Base-by-base conservation (phyloP, 169 alveolate species). In the Eimeria zaria region DNA sequence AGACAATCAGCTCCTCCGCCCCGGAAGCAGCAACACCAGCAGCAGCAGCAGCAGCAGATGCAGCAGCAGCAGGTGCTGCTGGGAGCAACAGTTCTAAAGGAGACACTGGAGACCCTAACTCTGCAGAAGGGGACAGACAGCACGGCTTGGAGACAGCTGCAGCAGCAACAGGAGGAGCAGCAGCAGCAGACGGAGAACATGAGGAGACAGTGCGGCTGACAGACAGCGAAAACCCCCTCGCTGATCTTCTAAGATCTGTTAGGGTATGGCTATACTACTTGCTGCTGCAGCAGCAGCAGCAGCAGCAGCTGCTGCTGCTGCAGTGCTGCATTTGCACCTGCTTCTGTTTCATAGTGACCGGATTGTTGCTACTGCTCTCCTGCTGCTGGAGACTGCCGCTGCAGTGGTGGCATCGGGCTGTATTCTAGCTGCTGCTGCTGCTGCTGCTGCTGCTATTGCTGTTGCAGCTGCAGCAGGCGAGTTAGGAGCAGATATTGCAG, bases 191-290 rank as follows among this genome's bases (percentile, higher is more conserved):
- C 2, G 74, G 22, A 14, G 95, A 46, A 36, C 51, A 30, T 11
- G 87, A 89, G 85, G 95, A 60, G 78, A 58, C 92, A 33, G 58
- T 55, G 51, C 76, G 78, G n/a, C 33, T 53, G 39, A 74, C 74
- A 60, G 92, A 85, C 41, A 51, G 87, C 88, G 91, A 20, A 55
- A 58, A 81, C 73, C 88, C 83, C 41, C 87, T 74, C 62, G 96
- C 81, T 11, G 69, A 62, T 39, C 83, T 62, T 27, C 83, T 36
- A 30, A 71, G 73, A 67, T 67, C 69, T 6, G 85, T 62, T 24
- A n/a, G 95, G 95, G 87, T 76, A 80, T 8, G 67, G 73, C 36
- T 58, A 3, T 24, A 22, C 83, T 53, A 18, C 53, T 60, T 36
- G 80, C 80, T 41, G 55, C 88, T 36, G 88, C 88, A 24, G 88